phyloP scores from a whole-genome alignment of 495 filamentous ascomycete species.

The Lasiosphaeria ovina region DNA sequence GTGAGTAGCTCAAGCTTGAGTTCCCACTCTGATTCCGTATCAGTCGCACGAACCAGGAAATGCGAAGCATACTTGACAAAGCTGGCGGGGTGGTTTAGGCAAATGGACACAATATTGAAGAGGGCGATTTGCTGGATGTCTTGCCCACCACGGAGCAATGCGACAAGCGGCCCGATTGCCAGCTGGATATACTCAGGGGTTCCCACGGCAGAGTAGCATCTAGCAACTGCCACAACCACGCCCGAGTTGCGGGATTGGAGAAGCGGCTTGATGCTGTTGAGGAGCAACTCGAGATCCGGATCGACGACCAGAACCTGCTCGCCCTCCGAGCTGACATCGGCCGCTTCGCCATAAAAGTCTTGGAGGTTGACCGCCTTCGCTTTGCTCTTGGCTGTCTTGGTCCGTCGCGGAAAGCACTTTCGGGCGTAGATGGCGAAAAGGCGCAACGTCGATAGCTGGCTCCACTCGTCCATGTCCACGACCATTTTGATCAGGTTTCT shows the following conservation, averaged over 20 bases:
- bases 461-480: slow-evolving; percentile 99
- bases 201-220: slow-evolving; percentile 80
- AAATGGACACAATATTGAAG: slow-evolving; percentile 90
- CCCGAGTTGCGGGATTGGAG: slow-evolving; percentile 89
- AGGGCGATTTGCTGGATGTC: slow-evolving; percentile 88
- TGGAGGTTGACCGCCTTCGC: slow-evolving; percentile 46
- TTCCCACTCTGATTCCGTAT: slow-evolving; percentile 80
- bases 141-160: slow-evolving; percentile 75
- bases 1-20: slow-evolving; percentile 90
- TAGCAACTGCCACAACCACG: slow-evolving; percentile 82
- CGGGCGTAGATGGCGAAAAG: slow-evolving; percentile 82
- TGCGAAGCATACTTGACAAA: slow-evolving; percentile 84
- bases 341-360: slow-evolving; percentile 71
- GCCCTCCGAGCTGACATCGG: slow-evolving; percentile 45
- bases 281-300: slow-evolving; percentile 77
- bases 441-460: slow-evolving; percentile 76
- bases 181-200: slow-evolving; percentile 66
- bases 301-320: slow-evolving; percentile 65
- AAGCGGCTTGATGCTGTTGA: slow-evolving; percentile 77
- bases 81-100: slow-evolving; percentile 63
- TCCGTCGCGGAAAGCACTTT: slow-evolving; percentile 80
- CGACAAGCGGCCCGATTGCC: slow-evolving; percentile 79
- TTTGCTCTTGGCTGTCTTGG: slow-evolving; percentile 46
- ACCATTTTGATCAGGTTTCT: slow-evolving; percentile 79
- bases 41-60: slow-evolving; percentile 78